Base-by-base conservation (phyloP, 1,284 basidiomycete genomes). In the Apiotrichum veenhuisii region DNA sequence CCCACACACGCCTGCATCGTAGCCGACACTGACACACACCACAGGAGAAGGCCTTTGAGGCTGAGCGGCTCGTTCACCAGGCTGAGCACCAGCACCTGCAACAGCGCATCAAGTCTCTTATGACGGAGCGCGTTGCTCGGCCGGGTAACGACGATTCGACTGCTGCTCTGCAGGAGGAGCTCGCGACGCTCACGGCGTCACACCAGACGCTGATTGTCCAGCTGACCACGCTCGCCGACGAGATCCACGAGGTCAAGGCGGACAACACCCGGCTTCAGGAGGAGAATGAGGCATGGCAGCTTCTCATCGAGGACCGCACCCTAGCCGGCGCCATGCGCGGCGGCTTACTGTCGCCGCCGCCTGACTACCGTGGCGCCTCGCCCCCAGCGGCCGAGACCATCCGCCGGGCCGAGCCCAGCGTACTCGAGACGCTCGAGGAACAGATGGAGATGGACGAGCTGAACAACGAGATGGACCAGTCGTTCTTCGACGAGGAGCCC, bases 251-350 rank as follows among this genome's bases (percentile, higher is more conserved):
- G 48, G 53, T 72, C n/a, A 69, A 68, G 52, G 50, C 48, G 7
- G 58, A 62, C 18, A 72, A 70, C 53, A 50, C 54, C 14, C 51
- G 62, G 41, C 61, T 81, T 12, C 65, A 73, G 73, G 92, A 96
- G 72, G 92, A 96, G 69, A 96, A 95, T 74, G 91, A 95, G 76
- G 88, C 89, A 48, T 97, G 91, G 79, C 91, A 94, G 81, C 89
- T 92, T 60, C 81, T 97, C 44, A 78, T 96, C 27, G 82, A 89
- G 58, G 91, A 96, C 77, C 86, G 84, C 77, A 96, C 93, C 0
- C 78, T 97, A 41, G 91, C 82, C 61, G 92, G 92, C 2, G 85
- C 89, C 64, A 88, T 91, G 67, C 85, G 84, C 40, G 82, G 79
- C 34, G 56, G 64, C 17, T 23, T 60, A 9, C 46, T 60, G 41